Percentiles rank a stretch among this genome's conserved stretches.
Evolutionary conservation across 768 basidiomycete species (phyloP).

Genomic region (Tricholoma bakamatsutake): DNA sequence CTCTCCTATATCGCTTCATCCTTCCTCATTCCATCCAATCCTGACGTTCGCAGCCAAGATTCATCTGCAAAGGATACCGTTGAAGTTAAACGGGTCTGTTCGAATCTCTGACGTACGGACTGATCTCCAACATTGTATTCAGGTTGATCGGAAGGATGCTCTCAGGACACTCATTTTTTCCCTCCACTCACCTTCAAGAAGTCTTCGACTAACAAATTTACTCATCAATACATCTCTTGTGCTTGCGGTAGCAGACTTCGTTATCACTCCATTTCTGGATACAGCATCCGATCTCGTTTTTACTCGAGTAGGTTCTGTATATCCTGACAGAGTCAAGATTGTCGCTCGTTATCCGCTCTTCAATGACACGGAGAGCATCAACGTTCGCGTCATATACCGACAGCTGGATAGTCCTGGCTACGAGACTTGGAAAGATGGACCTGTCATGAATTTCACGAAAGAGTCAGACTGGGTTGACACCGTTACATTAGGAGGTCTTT

Average conservation of each 20-base stretch:
- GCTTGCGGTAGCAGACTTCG: slow-evolving; percentile 41
- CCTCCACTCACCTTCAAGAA: slow-evolving; percentile 28
- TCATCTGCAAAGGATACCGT: background rate
- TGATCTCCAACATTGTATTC: background rate
- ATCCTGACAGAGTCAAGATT: slow-evolving; percentile 58
- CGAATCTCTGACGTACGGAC: background rate
- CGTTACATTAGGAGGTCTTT: slow-evolving; percentile 49
- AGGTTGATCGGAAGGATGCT: slow-evolving; percentile 1
- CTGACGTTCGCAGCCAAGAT: background rate
- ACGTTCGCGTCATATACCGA: slow-evolving; percentile 43
- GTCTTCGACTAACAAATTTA: slow-evolving; percentile 23
- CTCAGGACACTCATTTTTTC: slow-evolving; percentile 21
- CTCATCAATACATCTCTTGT: slow-evolving; percentile 29
- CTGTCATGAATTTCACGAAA: slow-evolving; percentile 35
- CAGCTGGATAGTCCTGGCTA: slow-evolving; percentile 23
- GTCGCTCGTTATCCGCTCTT: slow-evolving; percentile 50
- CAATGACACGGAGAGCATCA: slow-evolving; percentile 24
- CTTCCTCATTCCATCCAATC: slow-evolving; percentile 9
- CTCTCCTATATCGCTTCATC: slow-evolving; percentile 21
- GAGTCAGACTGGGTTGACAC: slow-evolving; percentile 57
- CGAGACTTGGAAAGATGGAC: slow-evolving; percentile 51
- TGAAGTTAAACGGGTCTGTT: background rate
- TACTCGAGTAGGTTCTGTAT: slow-evolving; percentile 66
- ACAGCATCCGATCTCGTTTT: slow-evolving; percentile 51
- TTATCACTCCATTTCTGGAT: slow-evolving; percentile 49